These are phyloP conservation scores for Globisporangium orthogonon DNA, from an alignment of 352 stramenopile species.

Conservation along the genomic window DNA sequence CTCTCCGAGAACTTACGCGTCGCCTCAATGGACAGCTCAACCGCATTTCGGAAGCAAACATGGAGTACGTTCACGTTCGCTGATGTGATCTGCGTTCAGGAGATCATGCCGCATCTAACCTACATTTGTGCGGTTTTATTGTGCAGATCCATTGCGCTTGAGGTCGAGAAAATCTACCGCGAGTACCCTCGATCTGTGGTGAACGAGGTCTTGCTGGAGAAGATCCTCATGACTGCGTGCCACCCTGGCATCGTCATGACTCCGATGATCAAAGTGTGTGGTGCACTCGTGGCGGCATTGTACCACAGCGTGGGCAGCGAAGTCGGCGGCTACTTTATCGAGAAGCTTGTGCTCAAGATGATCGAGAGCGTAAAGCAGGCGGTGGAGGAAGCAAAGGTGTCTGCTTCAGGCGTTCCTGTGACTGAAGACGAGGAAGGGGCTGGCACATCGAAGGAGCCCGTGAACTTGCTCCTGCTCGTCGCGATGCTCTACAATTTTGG, in stretches of 20 bases:
- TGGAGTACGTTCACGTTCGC: slow-evolving; percentile 53
- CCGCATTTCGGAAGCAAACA: slow-evolving; percentile 88
- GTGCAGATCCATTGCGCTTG: slow-evolving; percentile 51
- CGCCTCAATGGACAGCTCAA: slow-evolving; percentile 89
- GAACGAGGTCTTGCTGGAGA: slow-evolving; percentile 67
- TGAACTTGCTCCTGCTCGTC: slow-evolving; percentile 85
- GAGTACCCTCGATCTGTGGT: slow-evolving; percentile 61
- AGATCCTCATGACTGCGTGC: slow-evolving; percentile 55
- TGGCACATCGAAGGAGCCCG: slow-evolving; percentile 47
- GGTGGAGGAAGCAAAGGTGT: slow-evolving; percentile 9
- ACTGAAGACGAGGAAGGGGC: slow-evolving; percentile 7
- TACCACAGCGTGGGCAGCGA: slow-evolving; percentile 78
- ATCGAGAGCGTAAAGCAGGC: slow-evolving; percentile 28
- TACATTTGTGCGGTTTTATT: background rate
- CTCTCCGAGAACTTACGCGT: slow-evolving; percentile 58
- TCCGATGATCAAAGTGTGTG: slow-evolving; percentile 68
- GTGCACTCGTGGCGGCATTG: slow-evolving; percentile 57
- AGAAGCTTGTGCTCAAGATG: slow-evolving; percentile 65
- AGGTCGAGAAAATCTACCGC: slow-evolving; percentile 80
- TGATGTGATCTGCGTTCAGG: background rate
- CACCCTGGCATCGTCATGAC: slow-evolving; percentile 71
- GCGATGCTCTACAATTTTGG: slow-evolving; percentile 90
- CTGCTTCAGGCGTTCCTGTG: slow-evolving; percentile 10
- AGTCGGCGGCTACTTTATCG: slow-evolving; percentile 76
- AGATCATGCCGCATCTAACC: background rate